Evolutionary conservation across 768 basidiomycete genomes (phyloP), one percentile per base, ranked within the genome.

Genomic region (Suillus cothurnatus): DNA sequence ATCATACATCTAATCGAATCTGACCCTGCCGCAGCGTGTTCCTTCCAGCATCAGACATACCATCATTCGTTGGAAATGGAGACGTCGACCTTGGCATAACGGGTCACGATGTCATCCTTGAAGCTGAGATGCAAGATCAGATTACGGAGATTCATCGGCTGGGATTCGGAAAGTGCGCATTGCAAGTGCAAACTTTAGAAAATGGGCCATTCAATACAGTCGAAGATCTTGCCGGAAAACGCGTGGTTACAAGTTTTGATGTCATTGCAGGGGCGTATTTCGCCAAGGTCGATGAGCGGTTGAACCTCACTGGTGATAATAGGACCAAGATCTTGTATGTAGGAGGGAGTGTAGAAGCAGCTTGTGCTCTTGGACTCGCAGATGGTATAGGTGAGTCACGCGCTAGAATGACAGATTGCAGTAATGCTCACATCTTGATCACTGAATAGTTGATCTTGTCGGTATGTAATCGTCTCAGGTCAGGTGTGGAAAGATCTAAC

Each of bases 11-110:
- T 34, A 56, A 36, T 39, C 12, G 6, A 31, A 12, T 60, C 61
- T 59, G 15, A 36, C 50, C 6, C 38, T 58, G 47, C 36, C 36
- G 17, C 75, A 98, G 97, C 8, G 91, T 99, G 28, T 99, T 99
- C 80, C 90, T 99, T 28, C 96, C 97, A 28, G 97, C 97, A 1
- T 84, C 92, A 6, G 97, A 99, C 73, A 99, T 99, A 68, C 96
- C 97, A 12, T 97, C 95, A 34, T 99, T 99, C 78, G 97, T 99
- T 53, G 97, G 95, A 50, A 95, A 97, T 75, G 97, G 97, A 58
- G 92, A 95, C 73, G 92, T 99, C 72, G 93, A 98, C 71, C 84
- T 99, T 52, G 97, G 97, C 7, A 97, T 99, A 71, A 99, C 97
- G 11, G 97, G 97, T 5, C 95, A 98, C 79, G 97, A 99, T 81